phyloP scores from a whole-genome alignment of 352 stramenopile genomes.

The Pythium insidiosum region DNA sequence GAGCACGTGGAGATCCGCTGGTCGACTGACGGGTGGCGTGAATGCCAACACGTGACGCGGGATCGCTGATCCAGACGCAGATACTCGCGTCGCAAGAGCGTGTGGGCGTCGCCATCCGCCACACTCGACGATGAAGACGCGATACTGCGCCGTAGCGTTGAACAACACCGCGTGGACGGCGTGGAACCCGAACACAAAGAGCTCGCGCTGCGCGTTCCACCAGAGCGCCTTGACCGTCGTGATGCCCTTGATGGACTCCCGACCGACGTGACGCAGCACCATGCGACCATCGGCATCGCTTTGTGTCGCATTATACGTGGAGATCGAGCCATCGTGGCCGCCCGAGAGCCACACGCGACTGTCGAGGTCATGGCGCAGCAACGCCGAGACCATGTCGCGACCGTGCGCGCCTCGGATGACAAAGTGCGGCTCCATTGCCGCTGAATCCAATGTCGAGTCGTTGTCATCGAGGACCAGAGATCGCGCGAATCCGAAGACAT shows the following conservation, averaged over 20 bases:
- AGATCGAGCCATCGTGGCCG: constrained; percentile 81
- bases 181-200: constrained; percentile 83
- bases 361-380: constrained; percentile 34
- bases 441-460: neutral
- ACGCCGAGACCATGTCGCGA: constrained; percentile 55
- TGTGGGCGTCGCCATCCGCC: constrained; percentile 81
- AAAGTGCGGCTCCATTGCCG: constrained; percentile 9
- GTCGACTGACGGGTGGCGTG: constrained; percentile 38
- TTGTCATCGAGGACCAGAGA: constrained; percentile 8
- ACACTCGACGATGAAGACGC: constrained; percentile 67
- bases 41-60: constrained; percentile 63
- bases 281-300: constrained; percentile 19
- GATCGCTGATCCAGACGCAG: constrained; percentile 12
- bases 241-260: constrained; percentile 71
- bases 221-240: constrained; percentile 67
- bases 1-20: constrained; percentile 41
- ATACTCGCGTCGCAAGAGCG: constrained; percentile 22
- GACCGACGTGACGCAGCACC: constrained; percentile 26
- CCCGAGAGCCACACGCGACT: constrained; percentile 33
- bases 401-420: constrained; percentile 50
- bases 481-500: constrained; percentile 53
- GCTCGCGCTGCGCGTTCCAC: constrained; percentile 24
- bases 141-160: constrained; percentile 68
- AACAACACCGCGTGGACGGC: constrained; percentile 60
- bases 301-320: constrained; percentile 24